These are phyloP conservation scores for Stagonosporopsis chrysanthemi DNA, from an alignment of 2,329 filamentous ascomycete genomes.

Conservation along the genomic window DNA sequence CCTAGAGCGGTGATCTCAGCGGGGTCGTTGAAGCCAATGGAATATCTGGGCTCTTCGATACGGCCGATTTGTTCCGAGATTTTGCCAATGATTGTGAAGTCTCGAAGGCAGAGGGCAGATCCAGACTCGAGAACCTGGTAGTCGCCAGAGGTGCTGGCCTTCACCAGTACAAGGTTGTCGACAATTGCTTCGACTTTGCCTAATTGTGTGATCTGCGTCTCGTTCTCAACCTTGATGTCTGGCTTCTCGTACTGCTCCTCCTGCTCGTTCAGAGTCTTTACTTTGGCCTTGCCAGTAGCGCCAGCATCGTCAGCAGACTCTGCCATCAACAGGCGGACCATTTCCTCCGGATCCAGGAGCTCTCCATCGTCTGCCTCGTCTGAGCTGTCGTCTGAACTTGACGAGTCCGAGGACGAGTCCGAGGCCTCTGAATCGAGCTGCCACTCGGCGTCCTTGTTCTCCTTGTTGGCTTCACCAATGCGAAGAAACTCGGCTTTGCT, in stretches of 20 bases:
- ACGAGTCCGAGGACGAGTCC: slow-evolving; percentile 62
- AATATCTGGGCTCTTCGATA: slow-evolving; percentile 86
- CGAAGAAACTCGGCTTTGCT: slow-evolving; percentile 53
- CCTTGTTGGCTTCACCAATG: slow-evolving; percentile 55
- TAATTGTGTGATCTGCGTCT: slow-evolving; percentile 78
- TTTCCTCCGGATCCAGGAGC: slow-evolving; percentile 80
- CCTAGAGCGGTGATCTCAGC: slow-evolving; percentile 73
- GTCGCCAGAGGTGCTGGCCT: slow-evolving; percentile 79
- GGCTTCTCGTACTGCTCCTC: slow-evolving; percentile 66
- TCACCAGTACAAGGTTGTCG: slow-evolving; percentile 79
- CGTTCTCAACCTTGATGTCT: slow-evolving; percentile 76
- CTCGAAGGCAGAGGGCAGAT: slow-evolving; percentile 80
- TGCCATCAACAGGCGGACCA: slow-evolving; percentile 84
- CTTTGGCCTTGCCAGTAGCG: slow-evolving; percentile 63
- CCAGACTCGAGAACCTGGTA: slow-evolving; percentile 85
- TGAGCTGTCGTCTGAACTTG: slow-evolving; percentile 57
- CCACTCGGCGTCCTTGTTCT: slow-evolving; percentile 75
- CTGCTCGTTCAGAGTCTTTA: slow-evolving; percentile 86
- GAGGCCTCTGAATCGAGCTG: slow-evolving; percentile 71
- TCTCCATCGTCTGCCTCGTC: slow-evolving; percentile 68
- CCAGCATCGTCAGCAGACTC: slow-evolving; percentile 84
- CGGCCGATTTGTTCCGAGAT: slow-evolving; percentile 87
- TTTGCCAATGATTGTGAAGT: slow-evolving; percentile 78
- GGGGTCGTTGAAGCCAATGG: slow-evolving; percentile 74
- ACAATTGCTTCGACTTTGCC: slow-evolving; percentile 80